Percentiles rank a stretch among this genome's conserved stretches.
Evolutionary conservation across 2,329 filamentous ascomycete genomes (phyloP).

Genomic region (Chaetothyriales sp.): DNA sequence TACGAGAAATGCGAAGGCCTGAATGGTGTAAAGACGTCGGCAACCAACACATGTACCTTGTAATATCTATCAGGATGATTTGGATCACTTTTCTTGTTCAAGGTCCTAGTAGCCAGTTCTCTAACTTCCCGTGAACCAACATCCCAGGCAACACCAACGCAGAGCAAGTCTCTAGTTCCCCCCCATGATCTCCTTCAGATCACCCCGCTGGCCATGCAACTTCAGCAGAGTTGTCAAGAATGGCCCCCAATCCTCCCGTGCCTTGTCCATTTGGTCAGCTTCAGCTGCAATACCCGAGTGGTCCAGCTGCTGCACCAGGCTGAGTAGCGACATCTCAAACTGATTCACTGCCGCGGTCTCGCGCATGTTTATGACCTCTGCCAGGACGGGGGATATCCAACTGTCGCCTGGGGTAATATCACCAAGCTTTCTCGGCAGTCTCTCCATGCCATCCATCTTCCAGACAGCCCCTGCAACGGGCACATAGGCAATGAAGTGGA

Average conservation of each 20-base stretch:
- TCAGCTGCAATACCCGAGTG: constrained; percentile 6
- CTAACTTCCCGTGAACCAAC: neutral
- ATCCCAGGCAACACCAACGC: too few species aligned
- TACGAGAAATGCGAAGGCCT: too few species aligned
- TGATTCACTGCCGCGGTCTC: constrained; percentile 4
- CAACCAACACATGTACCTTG: too few species aligned
- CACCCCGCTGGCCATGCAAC: constrained; percentile 15
- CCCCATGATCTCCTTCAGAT: constrained; percentile 4
- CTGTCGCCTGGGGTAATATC: constrained; percentile 3
- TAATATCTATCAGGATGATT: too few species aligned
- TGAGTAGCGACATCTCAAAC: constrained; percentile 12
- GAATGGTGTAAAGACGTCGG: too few species aligned
- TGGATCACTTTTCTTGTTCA: too few species aligned
- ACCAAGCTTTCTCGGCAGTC: constrained; percentile 52
- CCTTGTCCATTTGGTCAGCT: constrained; percentile 9
- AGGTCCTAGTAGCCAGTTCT: neutral
- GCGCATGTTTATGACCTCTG: constrained; percentile 6
- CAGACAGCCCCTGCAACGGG: constrained; percentile 60
- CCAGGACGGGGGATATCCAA: constrained; percentile 11
- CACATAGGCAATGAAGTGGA: constrained; percentile 83
- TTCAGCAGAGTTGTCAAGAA: constrained; percentile 14
- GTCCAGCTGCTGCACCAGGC: constrained; percentile 6
- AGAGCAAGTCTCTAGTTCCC: neutral
- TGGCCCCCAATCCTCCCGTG: constrained; percentile 15
- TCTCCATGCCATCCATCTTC: constrained; percentile 75